A percentile compares a stretch with the other conserved stretches of the same genome.
Evolutionary conservation across 2,329 filamentous ascomycete genomes (phyloP).

Genomic region (Penicillium brevicompactum): DNA sequence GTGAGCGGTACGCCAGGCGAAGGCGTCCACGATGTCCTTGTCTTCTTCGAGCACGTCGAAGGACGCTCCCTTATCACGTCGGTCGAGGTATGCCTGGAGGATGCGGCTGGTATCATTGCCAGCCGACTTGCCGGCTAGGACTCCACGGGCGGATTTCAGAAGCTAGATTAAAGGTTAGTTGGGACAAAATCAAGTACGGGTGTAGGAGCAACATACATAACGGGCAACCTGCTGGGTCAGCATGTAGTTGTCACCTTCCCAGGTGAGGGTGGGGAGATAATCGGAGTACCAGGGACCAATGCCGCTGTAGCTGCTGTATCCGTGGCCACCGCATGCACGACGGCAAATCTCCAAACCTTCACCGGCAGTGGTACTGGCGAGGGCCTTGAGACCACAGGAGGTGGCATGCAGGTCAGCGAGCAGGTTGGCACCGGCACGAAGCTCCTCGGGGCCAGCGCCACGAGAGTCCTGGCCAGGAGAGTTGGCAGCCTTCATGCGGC

Average conservation of each 20-base stretch:
- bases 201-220: slow-evolving; percentile 53
- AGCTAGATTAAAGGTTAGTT: slow-evolving; percentile 46
- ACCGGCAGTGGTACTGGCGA: slow-evolving; percentile 70
- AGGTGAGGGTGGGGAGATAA: slow-evolving; percentile 71
- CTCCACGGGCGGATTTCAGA: slow-evolving; percentile 72
- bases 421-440: slow-evolving; percentile 65
- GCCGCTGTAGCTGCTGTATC: slow-evolving; percentile 74
- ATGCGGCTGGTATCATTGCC: slow-evolving; percentile 71
- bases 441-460: slow-evolving; percentile 68
- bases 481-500: slow-evolving; percentile 60
- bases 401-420: slow-evolving; percentile 76
- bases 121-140: slow-evolving; percentile 65
- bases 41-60: slow-evolving; percentile 74
- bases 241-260: slow-evolving; percentile 84
- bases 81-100: slow-evolving; percentile 64
- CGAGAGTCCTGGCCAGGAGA: slow-evolving; percentile 50
- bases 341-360: slow-evolving; percentile 76
- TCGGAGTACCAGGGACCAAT: slow-evolving; percentile 75
- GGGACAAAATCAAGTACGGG: background rate
- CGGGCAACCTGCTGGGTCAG: slow-evolving; percentile 76
- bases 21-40: slow-evolving; percentile 70
- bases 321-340: slow-evolving; percentile 75
- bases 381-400: slow-evolving; percentile 74
- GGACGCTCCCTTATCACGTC: slow-evolving; percentile 70
- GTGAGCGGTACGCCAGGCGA: slow-evolving; percentile 73